Evolutionary conservation across 192 early-diverging fungal species (phyloP).

Genomic region (Obelidium mucronatum): DNA sequence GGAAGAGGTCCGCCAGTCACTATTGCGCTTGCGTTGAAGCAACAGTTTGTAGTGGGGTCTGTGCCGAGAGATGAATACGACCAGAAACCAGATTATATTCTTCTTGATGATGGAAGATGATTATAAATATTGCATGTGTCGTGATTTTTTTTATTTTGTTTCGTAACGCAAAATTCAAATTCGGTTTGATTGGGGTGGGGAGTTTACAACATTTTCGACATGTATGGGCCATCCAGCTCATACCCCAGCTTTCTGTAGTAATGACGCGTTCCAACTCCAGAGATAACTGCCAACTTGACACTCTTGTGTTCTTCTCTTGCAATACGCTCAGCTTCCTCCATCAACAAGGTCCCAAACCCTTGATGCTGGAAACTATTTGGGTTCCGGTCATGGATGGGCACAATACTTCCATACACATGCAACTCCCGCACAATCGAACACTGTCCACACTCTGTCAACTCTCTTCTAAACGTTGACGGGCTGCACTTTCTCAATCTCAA

Average conservation of each 20-base stretch:
- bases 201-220: slow-evolving; percentile 79
- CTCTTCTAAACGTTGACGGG: slow-evolving; percentile 86
- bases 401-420: slow-evolving; percentile 97
- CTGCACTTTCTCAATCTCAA: slow-evolving; percentile 95
- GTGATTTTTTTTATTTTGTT: too few species aligned
- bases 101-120: neutral
- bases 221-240: slow-evolving; percentile 89
- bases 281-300: slow-evolving; percentile 94
- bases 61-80: slow-evolving; percentile 32
- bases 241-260: slow-evolving; percentile 99
- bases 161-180: too few species aligned
- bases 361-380: slow-evolving; percentile 99
- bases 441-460: slow-evolving; percentile 75
- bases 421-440: slow-evolving; percentile 96
- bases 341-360: slow-evolving; percentile 96
- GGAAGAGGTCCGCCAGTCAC: neutral
- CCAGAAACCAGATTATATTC: slow-evolving; percentile 12
- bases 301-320: slow-evolving; percentile 96
- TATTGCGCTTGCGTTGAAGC: slow-evolving; percentile 14
- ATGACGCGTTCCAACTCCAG: slow-evolving; percentile 95
- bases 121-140: too few species aligned
- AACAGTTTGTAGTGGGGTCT: slow-evolving; percentile 8
- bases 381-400: slow-evolving; percentile 94
- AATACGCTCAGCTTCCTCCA: slow-evolving; percentile 99
- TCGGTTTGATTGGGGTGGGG: too few species aligned